Evolutionary conservation across 805 yeast species (phyloP).

Genomic region (Starmerella apicola): DNA sequence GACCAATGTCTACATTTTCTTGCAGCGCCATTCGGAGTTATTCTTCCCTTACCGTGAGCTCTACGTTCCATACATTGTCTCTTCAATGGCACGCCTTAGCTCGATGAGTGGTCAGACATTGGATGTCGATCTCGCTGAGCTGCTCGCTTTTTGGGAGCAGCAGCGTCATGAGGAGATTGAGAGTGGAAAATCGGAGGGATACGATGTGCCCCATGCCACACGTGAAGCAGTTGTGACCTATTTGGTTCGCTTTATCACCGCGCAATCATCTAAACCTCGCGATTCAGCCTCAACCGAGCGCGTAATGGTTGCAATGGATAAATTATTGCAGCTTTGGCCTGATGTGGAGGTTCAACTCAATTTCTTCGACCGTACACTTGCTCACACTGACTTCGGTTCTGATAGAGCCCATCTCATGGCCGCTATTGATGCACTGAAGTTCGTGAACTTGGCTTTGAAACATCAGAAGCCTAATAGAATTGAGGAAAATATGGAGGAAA

Average conservation of each 20-base stretch:
- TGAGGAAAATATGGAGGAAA: constrained; percentile 49
- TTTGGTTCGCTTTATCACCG: constrained; percentile 75
- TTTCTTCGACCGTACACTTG: constrained; percentile 77
- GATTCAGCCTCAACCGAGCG: constrained; percentile 73
- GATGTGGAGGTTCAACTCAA: constrained; percentile 78
- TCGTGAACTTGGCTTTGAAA: constrained; percentile 66
- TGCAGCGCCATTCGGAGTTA: constrained; percentile 71
- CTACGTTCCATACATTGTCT: constrained; percentile 74
- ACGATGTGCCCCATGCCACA: constrained; percentile 59
- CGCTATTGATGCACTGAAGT: constrained; percentile 84
- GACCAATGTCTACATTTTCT: constrained; percentile 73
- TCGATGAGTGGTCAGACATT: constrained; percentile 69
- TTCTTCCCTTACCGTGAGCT: constrained; percentile 81
- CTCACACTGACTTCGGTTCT: constrained; percentile 63
- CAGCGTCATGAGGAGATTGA: constrained; percentile 9
- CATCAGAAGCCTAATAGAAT: constrained; percentile 75
- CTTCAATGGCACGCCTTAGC: constrained; percentile 84
- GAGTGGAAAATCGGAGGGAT: constrained; percentile 25
- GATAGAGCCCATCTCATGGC: constrained; percentile 44
- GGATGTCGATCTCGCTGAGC: constrained; percentile 81
- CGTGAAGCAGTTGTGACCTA: constrained; percentile 85
- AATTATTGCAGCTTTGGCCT: constrained; percentile 70
- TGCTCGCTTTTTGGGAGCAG: constrained; percentile 72
- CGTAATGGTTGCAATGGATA: constrained; percentile 66
- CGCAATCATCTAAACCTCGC: constrained; percentile 46